Percentiles rank a stretch among this genome's conserved stretches.
These are phyloP conservation scores for Lecanosticta acicola DNA, from an alignment of 2,329 filamentous ascomycete species.

Conservation along the genomic window DNA sequence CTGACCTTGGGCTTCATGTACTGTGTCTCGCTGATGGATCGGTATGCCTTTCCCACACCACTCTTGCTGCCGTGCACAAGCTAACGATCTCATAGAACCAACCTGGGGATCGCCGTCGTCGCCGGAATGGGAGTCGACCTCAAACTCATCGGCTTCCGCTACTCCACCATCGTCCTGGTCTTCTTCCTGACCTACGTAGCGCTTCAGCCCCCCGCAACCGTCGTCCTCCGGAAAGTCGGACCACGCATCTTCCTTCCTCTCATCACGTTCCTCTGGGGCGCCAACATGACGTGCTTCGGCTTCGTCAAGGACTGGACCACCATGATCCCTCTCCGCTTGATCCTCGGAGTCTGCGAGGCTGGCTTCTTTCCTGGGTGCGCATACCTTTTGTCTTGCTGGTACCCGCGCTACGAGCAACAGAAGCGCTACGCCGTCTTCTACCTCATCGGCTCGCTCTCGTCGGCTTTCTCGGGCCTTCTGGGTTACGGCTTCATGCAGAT, in stretches of 20 bases:
- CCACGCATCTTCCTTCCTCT: slow-evolving; percentile 31
- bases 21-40: slow-evolving; percentile 32
- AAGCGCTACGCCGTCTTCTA: slow-evolving; percentile 44
- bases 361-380: slow-evolving; percentile 53
- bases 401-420: slow-evolving; percentile 34
- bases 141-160: slow-evolving; percentile 28
- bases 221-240: slow-evolving; percentile 62
- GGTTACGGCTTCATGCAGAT: slow-evolving; percentile 34
- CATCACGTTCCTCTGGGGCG: slow-evolving; percentile 53
- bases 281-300: slow-evolving; percentile 56
- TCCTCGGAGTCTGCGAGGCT: slow-evolving; percentile 60
- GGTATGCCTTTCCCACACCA: slow-evolving; percentile 20
- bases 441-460: slow-evolving; percentile 44
- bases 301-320: slow-evolving; percentile 51
- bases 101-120: slow-evolving; percentile 32
- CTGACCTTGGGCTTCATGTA: slow-evolving; percentile 41
- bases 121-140: slow-evolving; percentile 34
- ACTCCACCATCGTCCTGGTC: slow-evolving; percentile 53
- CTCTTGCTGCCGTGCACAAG: background rate
- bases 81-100: slow-evolving; percentile 17
- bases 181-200: slow-evolving; percentile 71
- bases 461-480: slow-evolving; percentile 44
- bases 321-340: slow-evolving; percentile 51
- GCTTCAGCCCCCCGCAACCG: slow-evolving; percentile 66
- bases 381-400: slow-evolving; percentile 63